Conservation (phyloP, 352 stramenopile genomes). For the Phytophthora kernoviae region DNA sequence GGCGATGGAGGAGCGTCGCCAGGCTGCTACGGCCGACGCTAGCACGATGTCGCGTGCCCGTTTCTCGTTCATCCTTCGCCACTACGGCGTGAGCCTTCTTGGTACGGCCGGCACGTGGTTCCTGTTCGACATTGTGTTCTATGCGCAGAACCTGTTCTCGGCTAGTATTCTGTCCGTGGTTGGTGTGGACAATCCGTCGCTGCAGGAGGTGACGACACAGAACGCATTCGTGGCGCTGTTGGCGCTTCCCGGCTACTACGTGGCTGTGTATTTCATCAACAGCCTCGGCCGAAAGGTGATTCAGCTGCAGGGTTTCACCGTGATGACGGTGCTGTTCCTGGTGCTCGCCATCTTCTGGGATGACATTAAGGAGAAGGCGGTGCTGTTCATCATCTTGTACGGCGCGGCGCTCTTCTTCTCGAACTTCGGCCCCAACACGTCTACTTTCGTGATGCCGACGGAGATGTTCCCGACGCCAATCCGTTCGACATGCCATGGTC, state of each 20-base stretch:
- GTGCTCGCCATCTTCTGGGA: conserved; percentile 71
- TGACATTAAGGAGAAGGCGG: conserved; percentile 44
- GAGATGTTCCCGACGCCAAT: conserved; percentile 90
- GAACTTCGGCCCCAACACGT: conserved; percentile 88
- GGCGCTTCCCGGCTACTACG: conserved; percentile 82
- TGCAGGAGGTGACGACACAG: conserved; percentile 59
- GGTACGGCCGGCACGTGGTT: conserved; percentile 84
- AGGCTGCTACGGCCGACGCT: conserved; percentile 11
- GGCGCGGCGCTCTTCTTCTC: conserved; percentile 80
- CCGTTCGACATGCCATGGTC: conserved; percentile 85
- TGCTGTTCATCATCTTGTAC: conserved; percentile 80
- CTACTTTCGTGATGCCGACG: conserved; percentile 89
- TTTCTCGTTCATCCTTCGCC: conserved; percentile 48
- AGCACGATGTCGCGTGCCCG: conserved; percentile 6
- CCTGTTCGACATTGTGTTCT: conserved; percentile 87
- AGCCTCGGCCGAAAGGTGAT: conserved; percentile 70
- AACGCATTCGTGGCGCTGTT: conserved; percentile 71
- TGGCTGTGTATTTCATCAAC: conserved; percentile 77
- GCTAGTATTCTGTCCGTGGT: conserved; percentile 69
- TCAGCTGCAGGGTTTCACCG: conserved; percentile 73
- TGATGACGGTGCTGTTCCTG: conserved; percentile 74
- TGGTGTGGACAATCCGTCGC: conserved; percentile 50
- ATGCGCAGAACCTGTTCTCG: conserved; percentile 81
- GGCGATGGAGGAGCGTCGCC: conserved; percentile 33
- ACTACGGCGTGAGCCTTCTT: conserved; percentile 60